These are phyloP conservation scores for Ogataea populi-albae DNA, from an alignment of 805 yeast species.

Conservation along the genomic window DNA sequence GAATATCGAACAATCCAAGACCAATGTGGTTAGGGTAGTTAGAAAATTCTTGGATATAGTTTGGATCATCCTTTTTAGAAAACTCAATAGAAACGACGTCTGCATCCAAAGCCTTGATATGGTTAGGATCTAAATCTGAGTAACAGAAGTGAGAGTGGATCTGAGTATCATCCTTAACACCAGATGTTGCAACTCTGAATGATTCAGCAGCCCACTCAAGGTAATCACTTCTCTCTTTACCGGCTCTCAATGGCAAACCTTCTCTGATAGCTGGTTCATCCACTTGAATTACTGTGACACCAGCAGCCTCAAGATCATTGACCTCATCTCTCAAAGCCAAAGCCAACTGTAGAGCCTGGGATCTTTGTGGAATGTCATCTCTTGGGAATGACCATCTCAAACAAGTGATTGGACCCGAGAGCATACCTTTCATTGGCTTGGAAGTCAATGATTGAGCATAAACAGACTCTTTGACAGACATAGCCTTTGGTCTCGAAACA, in stretches of 20 bases:
- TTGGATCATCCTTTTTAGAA: conserved; percentile 99
- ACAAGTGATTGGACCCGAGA: conserved; percentile 99
- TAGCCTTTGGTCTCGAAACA: conserved; percentile 95
- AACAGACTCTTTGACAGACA: conserved; percentile 99
- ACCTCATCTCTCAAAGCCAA: conserved; percentile 99
- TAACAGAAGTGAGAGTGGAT: conserved; percentile 99
- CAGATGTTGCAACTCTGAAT: conserved; percentile 99
- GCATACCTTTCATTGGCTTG: conserved; percentile 99
- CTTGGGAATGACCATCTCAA: conserved; percentile 99
- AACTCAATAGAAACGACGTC: conserved; percentile 99
- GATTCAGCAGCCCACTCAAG: conserved; percentile 99
- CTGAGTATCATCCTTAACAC: conserved; percentile 92
- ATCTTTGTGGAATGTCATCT: conserved; percentile 90
- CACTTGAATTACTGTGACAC: conserved; percentile 96
- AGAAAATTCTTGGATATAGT: conserved; percentile 95
- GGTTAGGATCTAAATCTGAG: conserved; percentile 99
- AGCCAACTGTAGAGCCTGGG: conserved; percentile 95
- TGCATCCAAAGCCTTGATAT: conserved; percentile 98
- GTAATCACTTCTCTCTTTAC: conserved; percentile 94
- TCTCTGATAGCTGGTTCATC: conserved; percentile 99
- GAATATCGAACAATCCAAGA: conserved; percentile 97
- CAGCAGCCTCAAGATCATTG: conserved; percentile 96
- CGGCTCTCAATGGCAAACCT: conserved; percentile 99
- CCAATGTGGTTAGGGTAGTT: conserved; percentile 99
- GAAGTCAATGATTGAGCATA: conserved; percentile 96